These are phyloP conservation scores for Wickerhamiella azyma DNA, from an alignment of 805 yeast species.

Conservation along the genomic window DNA sequence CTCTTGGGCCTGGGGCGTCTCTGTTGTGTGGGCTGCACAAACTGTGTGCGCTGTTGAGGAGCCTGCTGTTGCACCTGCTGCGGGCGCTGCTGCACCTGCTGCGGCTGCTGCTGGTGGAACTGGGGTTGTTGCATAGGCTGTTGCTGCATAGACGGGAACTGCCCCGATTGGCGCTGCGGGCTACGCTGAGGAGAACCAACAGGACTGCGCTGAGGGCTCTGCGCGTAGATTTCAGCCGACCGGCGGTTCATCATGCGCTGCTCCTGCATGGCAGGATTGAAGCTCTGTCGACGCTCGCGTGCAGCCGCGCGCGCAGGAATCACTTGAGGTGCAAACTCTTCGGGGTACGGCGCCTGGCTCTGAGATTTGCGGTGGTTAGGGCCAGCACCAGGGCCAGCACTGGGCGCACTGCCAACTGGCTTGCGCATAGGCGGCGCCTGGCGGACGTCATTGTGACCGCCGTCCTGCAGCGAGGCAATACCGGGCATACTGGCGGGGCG, in stretches of 20 bases:
- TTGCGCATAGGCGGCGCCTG: slow-evolving; percentile 2
- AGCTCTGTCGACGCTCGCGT: background rate
- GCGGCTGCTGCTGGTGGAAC: slow-evolving; percentile 3
- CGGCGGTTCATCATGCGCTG: slow-evolving; percentile 2
- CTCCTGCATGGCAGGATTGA: background rate
- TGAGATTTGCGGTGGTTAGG: background rate
- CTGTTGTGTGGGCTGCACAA: background rate
- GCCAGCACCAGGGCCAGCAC: too few relatives aligned
- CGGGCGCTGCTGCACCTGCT: background rate
- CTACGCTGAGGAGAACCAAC: background rate
- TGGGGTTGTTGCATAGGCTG: background rate
- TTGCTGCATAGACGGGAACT: background rate
- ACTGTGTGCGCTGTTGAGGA: slow-evolving; percentile 7
- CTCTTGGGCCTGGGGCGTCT: slow-evolving; percentile 7
- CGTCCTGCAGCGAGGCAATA: slow-evolving; percentile 2
- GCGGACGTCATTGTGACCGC: slow-evolving; percentile 2
- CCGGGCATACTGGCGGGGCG: slow-evolving; percentile 15
- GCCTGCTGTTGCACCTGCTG: background rate
- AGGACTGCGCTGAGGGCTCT: background rate
- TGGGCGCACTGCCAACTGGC: background rate
- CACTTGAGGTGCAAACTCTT: background rate
- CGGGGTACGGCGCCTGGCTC: slow-evolving; percentile 5
- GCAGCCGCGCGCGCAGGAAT: slow-evolving; percentile 7
- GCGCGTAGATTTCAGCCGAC: slow-evolving; percentile 3
- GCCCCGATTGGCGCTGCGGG: background rate